Conservation (phyloP, 139 green algal species). For the Asterochloris sp. region DNA sequence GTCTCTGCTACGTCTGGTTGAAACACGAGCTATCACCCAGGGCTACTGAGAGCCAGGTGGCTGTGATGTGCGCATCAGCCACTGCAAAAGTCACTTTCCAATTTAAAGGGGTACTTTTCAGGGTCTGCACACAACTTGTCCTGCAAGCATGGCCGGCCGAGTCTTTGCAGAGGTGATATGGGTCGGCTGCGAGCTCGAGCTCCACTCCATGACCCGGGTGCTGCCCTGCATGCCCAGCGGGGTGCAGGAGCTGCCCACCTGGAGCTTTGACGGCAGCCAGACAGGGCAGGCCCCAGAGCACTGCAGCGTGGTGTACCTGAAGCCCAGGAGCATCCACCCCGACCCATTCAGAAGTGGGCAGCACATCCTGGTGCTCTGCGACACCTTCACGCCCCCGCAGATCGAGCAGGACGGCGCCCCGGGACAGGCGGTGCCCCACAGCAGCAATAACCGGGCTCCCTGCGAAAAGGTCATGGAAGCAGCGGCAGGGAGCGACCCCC, state of each 20-base stretch:
- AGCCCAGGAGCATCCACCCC: slow-evolving; percentile 53
- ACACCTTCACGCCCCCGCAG: slow-evolving; percentile 39
- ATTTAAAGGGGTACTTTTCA: too few species aligned
- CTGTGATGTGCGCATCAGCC: too few species aligned
- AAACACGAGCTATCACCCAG: too few species aligned
- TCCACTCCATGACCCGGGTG: slow-evolving; percentile 35
- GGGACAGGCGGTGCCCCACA: slow-evolving; percentile 25
- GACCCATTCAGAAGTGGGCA: slow-evolving; percentile 62
- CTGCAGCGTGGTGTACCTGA: slow-evolving; percentile 37
- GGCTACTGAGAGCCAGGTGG: too few species aligned
- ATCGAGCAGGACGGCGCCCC: not conserved
- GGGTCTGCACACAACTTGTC: too few species aligned
- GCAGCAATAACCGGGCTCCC: slow-evolving; percentile 51
- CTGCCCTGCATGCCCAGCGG: slow-evolving; percentile 1
- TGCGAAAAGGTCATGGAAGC: slow-evolving; percentile 34
- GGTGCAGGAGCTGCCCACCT: slow-evolving; percentile 19
- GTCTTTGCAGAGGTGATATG: too few species aligned
- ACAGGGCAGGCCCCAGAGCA: slow-evolving; percentile 29
- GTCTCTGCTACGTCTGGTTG: too few species aligned
- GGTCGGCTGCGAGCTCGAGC: slow-evolving; percentile 18
- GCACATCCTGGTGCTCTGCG: slow-evolving; percentile 75
- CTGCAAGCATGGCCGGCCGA: too few species aligned
- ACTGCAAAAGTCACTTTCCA: too few species aligned
- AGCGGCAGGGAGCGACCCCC: slow-evolving; percentile 23
- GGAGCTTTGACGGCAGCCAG: slow-evolving; percentile 24